Percentiles rank a stretch among this genome's conserved stretches.
phyloP scores from a whole-genome alignment of 495 filamentous ascomycete genomes.

The Hypomontagnella monticulosa region DNA sequence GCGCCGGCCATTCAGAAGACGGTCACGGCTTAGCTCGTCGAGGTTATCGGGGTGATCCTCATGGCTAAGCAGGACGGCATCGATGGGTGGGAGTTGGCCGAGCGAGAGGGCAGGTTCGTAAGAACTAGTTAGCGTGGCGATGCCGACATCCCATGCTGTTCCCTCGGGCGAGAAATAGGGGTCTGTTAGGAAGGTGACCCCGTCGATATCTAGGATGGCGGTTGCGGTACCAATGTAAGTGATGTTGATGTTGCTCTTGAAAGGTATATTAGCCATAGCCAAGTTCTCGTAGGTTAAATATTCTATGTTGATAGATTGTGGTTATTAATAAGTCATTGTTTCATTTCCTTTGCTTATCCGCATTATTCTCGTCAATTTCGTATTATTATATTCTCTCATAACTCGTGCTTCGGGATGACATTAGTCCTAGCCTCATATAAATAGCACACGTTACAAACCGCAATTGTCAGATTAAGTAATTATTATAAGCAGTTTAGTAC shows the following conservation, averaged over 20 bases:
- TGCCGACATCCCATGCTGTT: conserved; percentile 49
- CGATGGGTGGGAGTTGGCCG: conserved; percentile 57
- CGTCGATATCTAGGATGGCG: conserved; percentile 59
- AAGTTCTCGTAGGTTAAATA: background rate
- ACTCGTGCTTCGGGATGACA: background rate
- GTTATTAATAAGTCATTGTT: no score
- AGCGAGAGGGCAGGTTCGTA: conserved; percentile 51
- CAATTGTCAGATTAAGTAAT: background rate
- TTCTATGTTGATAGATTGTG: background rate
- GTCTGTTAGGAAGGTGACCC: conserved; percentile 61
- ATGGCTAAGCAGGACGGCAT: conserved; percentile 63
- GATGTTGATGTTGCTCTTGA: conserved; percentile 41
- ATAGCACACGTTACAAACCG: background rate
- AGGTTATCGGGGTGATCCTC: conserved; percentile 67
- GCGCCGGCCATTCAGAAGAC: conserved; percentile 57
- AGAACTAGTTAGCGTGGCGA: conserved; percentile 44
- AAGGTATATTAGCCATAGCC: conserved; percentile 15
- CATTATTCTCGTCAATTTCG: background rate
- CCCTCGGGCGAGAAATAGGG: conserved; percentile 62
- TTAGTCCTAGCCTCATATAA: background rate
- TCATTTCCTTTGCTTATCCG: background rate
- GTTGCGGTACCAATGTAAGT: conserved; percentile 64
- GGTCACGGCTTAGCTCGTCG: conserved; percentile 49
- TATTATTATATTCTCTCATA: background rate
- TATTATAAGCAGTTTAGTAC: background rate